These are phyloP conservation scores for Scedosporium minutisporum DNA, from an alignment of 2,329 filamentous ascomycete genomes.

Conservation along the genomic window DNA sequence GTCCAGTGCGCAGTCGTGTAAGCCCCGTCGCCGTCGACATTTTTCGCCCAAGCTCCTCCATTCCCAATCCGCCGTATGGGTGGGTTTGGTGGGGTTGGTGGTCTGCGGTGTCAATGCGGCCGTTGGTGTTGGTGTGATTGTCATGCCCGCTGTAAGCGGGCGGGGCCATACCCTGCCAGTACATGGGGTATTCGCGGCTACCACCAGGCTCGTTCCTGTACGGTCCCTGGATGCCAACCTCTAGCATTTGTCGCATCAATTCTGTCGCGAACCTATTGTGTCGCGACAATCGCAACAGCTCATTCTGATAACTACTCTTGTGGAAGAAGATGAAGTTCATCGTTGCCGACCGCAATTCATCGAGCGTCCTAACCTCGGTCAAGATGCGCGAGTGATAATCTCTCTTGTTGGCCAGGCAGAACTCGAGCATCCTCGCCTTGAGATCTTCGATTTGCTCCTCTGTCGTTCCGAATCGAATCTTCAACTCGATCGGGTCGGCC, in stretches of 20 bases:
- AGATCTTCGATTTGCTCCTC: constrained; percentile 74
- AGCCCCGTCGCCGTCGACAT: constrained; percentile 2
- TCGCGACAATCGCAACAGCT: constrained; percentile 76
- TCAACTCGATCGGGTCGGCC: constrained; percentile 74
- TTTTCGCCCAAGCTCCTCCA: neutral
- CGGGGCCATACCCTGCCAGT: constrained; percentile 28
- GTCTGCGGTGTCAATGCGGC: neutral
- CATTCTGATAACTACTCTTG: constrained; percentile 95
- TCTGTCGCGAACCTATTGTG: constrained; percentile 93
- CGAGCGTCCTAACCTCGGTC: constrained; percentile 71
- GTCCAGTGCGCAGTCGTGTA: constrained; percentile 5
- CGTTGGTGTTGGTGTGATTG: neutral
- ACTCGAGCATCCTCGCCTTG: constrained; percentile 70
- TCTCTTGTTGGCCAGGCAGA: constrained; percentile 75
- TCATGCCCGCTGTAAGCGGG: constrained; percentile 11
- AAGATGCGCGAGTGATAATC: constrained; percentile 82
- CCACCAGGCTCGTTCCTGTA: constrained; percentile 51
- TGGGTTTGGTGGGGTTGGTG: neutral
- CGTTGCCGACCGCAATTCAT: constrained; percentile 74
- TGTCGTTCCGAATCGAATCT: constrained; percentile 82
- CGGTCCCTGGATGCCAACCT: constrained; percentile 78
- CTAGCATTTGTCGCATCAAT: constrained; percentile 75
- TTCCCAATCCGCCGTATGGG: neutral
- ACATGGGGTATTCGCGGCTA: constrained; percentile 59
- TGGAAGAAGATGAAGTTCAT: constrained; percentile 96